Evolutionary conservation across 495 filamentous ascomycete genomes (phyloP).

Genomic region (Cairneyella variabilis): DNA sequence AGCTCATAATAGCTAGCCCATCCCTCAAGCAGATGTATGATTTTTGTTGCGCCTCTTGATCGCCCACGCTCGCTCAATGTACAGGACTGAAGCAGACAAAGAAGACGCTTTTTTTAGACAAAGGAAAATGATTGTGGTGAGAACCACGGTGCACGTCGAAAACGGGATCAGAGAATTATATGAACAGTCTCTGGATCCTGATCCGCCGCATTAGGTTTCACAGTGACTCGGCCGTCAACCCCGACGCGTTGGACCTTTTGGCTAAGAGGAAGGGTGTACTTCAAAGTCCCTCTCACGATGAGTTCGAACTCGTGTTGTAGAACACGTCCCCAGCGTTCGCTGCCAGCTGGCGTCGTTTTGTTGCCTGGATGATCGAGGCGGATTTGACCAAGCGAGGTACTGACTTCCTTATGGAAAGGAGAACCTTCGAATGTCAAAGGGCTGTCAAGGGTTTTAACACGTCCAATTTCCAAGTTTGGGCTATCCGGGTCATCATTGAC

Average conservation of each 20-base stretch:
- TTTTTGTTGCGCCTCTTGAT: constrained; percentile 12
- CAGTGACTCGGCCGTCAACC: constrained; percentile 44
- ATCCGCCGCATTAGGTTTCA: constrained; percentile 40
- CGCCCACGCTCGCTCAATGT: constrained; percentile 23
- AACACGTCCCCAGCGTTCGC: constrained; percentile 87
- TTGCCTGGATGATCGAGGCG: constrained; percentile 82
- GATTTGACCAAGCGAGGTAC: constrained; percentile 74
- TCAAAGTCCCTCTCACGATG: constrained; percentile 82
- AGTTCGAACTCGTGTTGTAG: constrained; percentile 88
- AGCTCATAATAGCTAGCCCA: constrained; percentile 6
- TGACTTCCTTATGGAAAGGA: constrained; percentile 64
- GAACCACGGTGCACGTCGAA: constrained; percentile 5
- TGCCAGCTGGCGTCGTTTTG: constrained; percentile 78
- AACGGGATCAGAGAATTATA: constrained; percentile 4
- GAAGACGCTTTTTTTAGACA: no score
- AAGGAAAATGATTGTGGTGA: constrained; percentile 19
- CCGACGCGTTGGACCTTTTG: constrained; percentile 54
- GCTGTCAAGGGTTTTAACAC: constrained; percentile 81
- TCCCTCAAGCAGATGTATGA: constrained; percentile 6
- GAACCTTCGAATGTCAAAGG: constrained; percentile 84
- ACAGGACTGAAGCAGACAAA: constrained; percentile 15
- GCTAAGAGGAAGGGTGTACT: constrained; percentile 83
- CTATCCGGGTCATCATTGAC: constrained; percentile 50
- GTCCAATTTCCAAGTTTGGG: constrained; percentile 85
- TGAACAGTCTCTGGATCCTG: constrained; percentile 24